These are phyloP conservation scores for Lobulomyces angularis DNA, from an alignment of 192 early-diverging fungal species.

Conservation along the genomic window DNA sequence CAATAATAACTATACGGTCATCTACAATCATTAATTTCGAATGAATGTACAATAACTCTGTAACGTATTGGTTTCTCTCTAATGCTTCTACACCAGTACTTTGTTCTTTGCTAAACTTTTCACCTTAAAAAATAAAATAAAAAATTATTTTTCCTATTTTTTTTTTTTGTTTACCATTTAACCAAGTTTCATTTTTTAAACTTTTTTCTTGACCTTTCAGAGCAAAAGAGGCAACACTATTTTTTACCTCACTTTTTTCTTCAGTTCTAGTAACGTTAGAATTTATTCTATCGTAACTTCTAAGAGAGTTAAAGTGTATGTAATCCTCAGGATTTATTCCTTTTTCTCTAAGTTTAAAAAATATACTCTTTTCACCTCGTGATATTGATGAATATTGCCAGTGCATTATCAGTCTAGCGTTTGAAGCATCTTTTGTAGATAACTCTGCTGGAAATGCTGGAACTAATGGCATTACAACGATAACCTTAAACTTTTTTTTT, in stretches of 20 bases:
- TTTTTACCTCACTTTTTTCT: too few species aligned
- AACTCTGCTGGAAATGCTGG: slow-evolving; percentile 79
- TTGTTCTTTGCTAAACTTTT: too few species aligned
- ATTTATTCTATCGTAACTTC: slow-evolving; percentile 4
- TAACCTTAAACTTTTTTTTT: slow-evolving; percentile 57
- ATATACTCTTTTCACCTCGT: slow-evolving; percentile 57
- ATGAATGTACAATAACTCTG: slow-evolving; percentile 6
- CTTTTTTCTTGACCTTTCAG: too few species aligned
- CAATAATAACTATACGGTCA: slow-evolving; percentile 67
- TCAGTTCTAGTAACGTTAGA: too few species aligned
- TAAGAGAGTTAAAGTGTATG: slow-evolving; percentile 33
- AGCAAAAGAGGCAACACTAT: too few species aligned
- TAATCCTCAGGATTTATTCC: slow-evolving; percentile 52
- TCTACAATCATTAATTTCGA: slow-evolving; percentile 74
- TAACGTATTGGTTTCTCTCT: too few species aligned
- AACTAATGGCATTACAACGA: slow-evolving; percentile 69
- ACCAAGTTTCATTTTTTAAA: too few species aligned
- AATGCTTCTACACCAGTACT: too few species aligned
- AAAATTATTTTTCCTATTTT: too few species aligned
- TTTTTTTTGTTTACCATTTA: too few species aligned
- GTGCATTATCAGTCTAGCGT: slow-evolving; percentile 64
- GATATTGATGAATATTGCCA: slow-evolving; percentile 69
- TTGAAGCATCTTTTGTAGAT: slow-evolving; percentile 54
- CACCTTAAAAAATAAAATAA: too few species aligned
- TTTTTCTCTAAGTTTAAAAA: slow-evolving; percentile 37